Base-by-base conservation (phyloP, 1,284 basidiomycete genomes). In the Cryptococcus hybrid region DNA sequence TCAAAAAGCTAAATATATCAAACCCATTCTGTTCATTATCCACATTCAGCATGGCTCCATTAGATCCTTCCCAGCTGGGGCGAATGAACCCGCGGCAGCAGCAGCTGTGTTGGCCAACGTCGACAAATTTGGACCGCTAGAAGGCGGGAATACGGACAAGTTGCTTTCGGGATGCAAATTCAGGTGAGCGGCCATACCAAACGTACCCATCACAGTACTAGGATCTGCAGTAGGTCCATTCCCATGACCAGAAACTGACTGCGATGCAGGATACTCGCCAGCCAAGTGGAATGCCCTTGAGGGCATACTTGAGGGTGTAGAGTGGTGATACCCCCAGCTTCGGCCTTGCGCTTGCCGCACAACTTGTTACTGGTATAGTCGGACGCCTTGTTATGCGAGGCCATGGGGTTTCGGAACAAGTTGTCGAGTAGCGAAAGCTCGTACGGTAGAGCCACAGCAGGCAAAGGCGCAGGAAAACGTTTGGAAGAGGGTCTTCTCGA, bases 381-480 rank as follows among this genome's bases (percentile, higher is more conserved):
- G 8, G 71, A 74, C 7, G 75, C 74, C 62, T 78, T 77, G 51
- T 73, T 71, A 58, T 78, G 76, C 42, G 69, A 65, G 2, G 70
- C 68, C 68, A 78, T 72, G 9, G 78, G 78, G 65, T 79, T 78
- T 43, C 77, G 57, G 64, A 79, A 79, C 36, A 79, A 69, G 59
- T 78, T 76, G 63, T 79, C 78, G 39, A 79, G 68, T 1, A 78
- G 60, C 0, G 69, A 69, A n/a, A 79, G 66, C 60, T 79, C 78
- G 62, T 75, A 77, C 0, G 78, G 78, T 2, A 79, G 60, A 0
- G 69, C 65, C 1, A 76, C 66, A 7, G 71, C 62, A 0, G 78
- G 76, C 0, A 76, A 63, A 2, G 73, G 78, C 7, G 74, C 69
- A 3, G 70, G 65, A 75, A 74, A 7, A 67, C 59, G 49, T 72